phyloP scores from a whole-genome alignment of 169 alveolate genomes.

The Plasmodium adleri region DNA sequence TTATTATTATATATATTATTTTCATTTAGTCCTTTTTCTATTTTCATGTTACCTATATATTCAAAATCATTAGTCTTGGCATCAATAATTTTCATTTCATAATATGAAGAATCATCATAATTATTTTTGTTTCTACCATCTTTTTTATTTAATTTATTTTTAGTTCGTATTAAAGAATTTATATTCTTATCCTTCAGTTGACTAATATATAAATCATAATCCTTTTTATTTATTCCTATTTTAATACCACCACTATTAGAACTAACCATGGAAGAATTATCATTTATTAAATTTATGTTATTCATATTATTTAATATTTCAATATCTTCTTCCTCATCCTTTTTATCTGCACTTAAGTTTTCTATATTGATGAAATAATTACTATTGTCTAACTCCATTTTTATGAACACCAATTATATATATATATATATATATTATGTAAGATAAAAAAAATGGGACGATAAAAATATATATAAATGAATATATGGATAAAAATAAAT shows the following conservation, averaged over 20 bases:
- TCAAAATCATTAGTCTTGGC: background rate
- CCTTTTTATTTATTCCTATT: constrained; percentile 55
- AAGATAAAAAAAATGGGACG: background rate
- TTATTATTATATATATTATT: background rate
- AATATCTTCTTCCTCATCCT: background rate
- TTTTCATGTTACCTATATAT: background rate
- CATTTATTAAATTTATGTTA: background rate
- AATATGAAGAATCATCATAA: background rate
- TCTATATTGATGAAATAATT: background rate
- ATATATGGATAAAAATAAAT: background rate
- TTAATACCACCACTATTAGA: constrained; percentile 34
- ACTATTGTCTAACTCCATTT: background rate
- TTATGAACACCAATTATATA: background rate
- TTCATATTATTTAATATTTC: background rate
- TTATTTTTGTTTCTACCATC: background rate
- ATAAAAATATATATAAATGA: background rate
- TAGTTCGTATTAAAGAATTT: constrained; percentile 3
- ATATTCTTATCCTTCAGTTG: constrained; percentile 28
- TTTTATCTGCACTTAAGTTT: background rate
- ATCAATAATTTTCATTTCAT: constrained; percentile 7
- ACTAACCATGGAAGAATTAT: background rate
- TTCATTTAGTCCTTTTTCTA: background rate
- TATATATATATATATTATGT: background rate
- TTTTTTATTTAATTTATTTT: background rate
- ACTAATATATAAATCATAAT: constrained; percentile 63